Percentiles rank a stretch among this genome's conserved stretches.
These are phyloP conservation scores for Hygrophorus pudorinus DNA, from an alignment of 768 basidiomycete species.

Conservation along the genomic window DNA sequence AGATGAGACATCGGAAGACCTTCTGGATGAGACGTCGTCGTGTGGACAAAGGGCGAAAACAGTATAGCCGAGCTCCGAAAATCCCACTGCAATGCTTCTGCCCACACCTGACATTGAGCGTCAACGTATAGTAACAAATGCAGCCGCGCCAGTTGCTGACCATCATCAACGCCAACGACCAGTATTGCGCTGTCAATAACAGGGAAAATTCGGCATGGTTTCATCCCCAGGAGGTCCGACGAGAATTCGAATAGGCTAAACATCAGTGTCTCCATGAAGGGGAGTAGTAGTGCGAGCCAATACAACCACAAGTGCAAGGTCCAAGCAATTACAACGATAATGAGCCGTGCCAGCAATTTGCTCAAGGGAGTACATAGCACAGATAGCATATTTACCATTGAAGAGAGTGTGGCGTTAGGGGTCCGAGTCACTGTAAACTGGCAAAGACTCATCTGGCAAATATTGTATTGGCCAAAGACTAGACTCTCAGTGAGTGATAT, in stretches of 20 bases:
- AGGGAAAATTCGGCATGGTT: not conserved
- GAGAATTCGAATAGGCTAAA: not conserved
- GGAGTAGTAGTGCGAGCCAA: not conserved
- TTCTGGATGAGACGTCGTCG: not conserved
- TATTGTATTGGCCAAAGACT: too few species aligned
- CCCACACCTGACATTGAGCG: not conserved
- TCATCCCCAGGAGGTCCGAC: too few species aligned
- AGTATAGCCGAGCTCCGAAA: slow-evolving; percentile 7
- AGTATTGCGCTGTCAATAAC: not conserved
- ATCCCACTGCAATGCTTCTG: not conserved
- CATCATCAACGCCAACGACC: slow-evolving; percentile 2
- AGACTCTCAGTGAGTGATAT: too few species aligned
- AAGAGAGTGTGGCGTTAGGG: not conserved
- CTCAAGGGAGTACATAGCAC: not conserved
- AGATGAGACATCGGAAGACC: not conserved
- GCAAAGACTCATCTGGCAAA: too few species aligned
- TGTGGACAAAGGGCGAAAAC: slow-evolving; percentile 3
- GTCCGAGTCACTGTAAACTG: too few species aligned
- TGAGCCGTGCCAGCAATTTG: not conserved
- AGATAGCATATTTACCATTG: not conserved
- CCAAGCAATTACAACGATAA: not conserved
- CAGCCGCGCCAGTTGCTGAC: not conserved
- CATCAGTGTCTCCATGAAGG: not conserved
- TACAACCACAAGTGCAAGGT: not conserved
- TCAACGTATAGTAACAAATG: not conserved